Evolutionary conservation across 805 yeast genomes (phyloP), one percentile per base, ranked within the genome.

Genomic region (Ogataea kodamae): DNA sequence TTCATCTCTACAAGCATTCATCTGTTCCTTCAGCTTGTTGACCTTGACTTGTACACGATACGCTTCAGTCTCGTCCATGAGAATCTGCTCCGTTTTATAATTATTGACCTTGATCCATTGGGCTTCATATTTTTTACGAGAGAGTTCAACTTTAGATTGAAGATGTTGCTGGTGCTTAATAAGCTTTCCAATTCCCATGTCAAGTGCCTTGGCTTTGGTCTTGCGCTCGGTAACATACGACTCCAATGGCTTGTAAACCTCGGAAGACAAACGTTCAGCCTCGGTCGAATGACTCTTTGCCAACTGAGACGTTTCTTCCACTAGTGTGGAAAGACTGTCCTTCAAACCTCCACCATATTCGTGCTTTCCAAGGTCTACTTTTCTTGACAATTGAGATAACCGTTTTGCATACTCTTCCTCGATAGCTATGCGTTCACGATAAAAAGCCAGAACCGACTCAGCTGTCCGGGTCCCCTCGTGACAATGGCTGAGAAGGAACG

Each of bases 41-140:
- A 78, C 67, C 52, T 77, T 81, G 25, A 64, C 62, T 39, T 78
- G 70, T 46, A 74, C 64, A 41, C 68, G 72, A 37, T 79, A 82
- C 18, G 78, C 69, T 51, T 86, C 95, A 43, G 73, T 74, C 13
- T 89, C 92, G 65, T 84, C 74, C 18, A 86, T 68, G 14, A 87
- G 65, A 37, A 77, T 77, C 45, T 75, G 74, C 45, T 78, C 75
- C 5, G 88, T 78, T 27, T 69, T 64, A 36, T 68, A 69, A 4
- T 80, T 70, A 42, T 78, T 78, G 38, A 81, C 64, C 45, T 70
- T 76, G 21, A 68, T 60, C 55, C 81, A 77, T 35, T 74, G 84
- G 3, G 60, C 55, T 41, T 76, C 76, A 59, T 73, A 87, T 39
- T 68, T 68, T 18, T 62, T 62, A 36, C 72, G 67, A 25, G 65